Evolutionary conservation across 2,329 filamentous ascomycete genomes (phyloP).

Genomic region (Penicillium hesseltinei): DNA sequence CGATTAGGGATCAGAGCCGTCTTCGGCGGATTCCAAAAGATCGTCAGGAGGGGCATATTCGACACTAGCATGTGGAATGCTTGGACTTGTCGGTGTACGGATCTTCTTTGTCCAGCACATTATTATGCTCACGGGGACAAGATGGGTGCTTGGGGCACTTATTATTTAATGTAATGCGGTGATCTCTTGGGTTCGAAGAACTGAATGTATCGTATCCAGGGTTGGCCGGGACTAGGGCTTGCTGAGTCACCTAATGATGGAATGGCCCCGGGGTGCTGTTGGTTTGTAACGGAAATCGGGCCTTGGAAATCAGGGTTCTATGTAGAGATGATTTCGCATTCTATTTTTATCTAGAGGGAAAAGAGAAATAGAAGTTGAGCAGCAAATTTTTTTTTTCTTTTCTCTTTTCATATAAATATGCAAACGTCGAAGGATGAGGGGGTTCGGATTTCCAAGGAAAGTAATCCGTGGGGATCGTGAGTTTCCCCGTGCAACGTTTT

Average conservation of each 20-base stretch:
- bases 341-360: not conserved
- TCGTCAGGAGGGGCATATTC: constrained; percentile 10
- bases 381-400: not conserved
- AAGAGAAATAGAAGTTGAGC: not conserved
- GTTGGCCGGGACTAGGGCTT: not conserved
- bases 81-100: constrained; percentile 8
- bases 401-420: not conserved
- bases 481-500: constrained; percentile 19
- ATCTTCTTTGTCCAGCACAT: not conserved
- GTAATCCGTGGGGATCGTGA: constrained; percentile 30
- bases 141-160: not conserved
- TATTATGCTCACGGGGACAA: not conserved
- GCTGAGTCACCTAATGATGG: not conserved
- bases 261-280: not conserved
- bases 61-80: constrained; percentile 3
- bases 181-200: constrained; percentile 4
- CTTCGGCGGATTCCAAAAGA: constrained; percentile 6
- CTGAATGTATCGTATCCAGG: not conserved
- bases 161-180: not conserved
- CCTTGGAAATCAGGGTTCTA: too few relatives aligned
- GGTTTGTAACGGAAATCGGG: not conserved
- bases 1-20: constrained; percentile 3
- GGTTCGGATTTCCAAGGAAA: constrained; percentile 23
- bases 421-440: constrained; percentile 16
- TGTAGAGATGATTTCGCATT: not conserved